A percentile compares a stretch with the other conserved stretches of the same genome.
Evolutionary conservation across 1,284 basidiomycete species (phyloP).

Genomic region (Meira nashicola): DNA sequence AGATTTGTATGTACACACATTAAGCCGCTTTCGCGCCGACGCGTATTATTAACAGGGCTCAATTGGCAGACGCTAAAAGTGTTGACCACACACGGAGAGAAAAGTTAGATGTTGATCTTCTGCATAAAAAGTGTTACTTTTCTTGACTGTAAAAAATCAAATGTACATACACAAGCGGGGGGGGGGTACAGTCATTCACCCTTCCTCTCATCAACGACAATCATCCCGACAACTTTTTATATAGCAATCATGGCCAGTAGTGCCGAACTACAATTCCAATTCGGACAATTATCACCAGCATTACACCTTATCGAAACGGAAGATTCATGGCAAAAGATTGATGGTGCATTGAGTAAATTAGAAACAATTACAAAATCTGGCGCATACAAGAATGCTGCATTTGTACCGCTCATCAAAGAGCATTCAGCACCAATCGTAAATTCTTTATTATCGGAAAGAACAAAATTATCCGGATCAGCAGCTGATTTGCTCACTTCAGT

Average conservation of each 20-base stretch:
- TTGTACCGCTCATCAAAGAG: conserved; percentile 25
- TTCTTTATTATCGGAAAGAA: conserved; percentile 56
- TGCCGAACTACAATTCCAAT: conserved; percentile 11
- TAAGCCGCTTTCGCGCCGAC: no score
- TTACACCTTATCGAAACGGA: conserved; percentile 34
- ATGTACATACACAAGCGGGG: background rate
- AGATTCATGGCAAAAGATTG: conserved; percentile 44
- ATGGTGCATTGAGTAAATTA: conserved; percentile 28
- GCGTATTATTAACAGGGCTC: no score
- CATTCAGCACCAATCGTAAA: conserved; percentile 24
- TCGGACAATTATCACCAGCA: background rate
- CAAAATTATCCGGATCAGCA: conserved; percentile 56
- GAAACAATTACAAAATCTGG: conserved; percentile 42
- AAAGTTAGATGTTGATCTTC: no score
- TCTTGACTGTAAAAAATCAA: background rate
- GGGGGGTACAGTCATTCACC: background rate
- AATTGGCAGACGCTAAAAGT: no score
- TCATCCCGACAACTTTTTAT: no score
- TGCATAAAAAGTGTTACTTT: background rate
- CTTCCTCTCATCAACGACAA: background rate
- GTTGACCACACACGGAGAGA: no score
- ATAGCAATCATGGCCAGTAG: background rate
- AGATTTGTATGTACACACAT: no score
- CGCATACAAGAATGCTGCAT: conserved; percentile 33
- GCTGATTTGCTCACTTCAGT: conserved; percentile 57